Evolutionary conservation across 805 yeast species (phyloP), one percentile per base, ranked within the genome.

Genomic region (Metschnikowia henanensis): DNA sequence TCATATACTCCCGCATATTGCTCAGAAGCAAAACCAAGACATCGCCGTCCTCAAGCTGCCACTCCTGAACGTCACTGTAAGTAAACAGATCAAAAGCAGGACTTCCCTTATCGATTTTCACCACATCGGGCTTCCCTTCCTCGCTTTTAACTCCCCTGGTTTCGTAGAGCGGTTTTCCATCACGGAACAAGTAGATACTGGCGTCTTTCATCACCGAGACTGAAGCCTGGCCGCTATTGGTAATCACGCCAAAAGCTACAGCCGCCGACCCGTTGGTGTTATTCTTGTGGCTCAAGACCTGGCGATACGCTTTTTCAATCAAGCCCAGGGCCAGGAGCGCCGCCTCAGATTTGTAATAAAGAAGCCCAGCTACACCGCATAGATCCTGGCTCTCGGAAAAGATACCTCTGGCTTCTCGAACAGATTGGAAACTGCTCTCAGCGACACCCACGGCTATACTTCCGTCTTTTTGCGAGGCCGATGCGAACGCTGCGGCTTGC

Each of bases 1-100:
- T 25, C 9, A 25, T 8, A 22, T 20, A 36, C 8, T 8, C 20
- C 15, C 20, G 23, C 20, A 37, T 23, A 28, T 31, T 41, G 6
- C 37, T 39, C 40, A 37, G 40, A 22, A 13, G 15, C 21, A 42
- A 26, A 19, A 42, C 20, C 41, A 36, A 25, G 18, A 31, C 30
- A 12, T 42, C 45, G 15, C 37, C 45, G 8, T 18, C 6, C 6
- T 30, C 22, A 1, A 26, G 16, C 16, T 32, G 31, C 37, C 41
- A 31, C 15, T 25, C 30, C 7, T 36, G 31, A 13, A 31, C 19
- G 13, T 9, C 33, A 12, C 26, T 42, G 13, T 28, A 29, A 2
- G 34, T 31, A 12, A 37, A 37, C 22, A 21, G 16, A 13, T 37
- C 37, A 28, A 35, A 42, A n/a, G n/a, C n/a, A n/a, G 26, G 36